Base-by-base conservation (phyloP, 2,329 filamentous ascomycete species). In the Pseudogymnoascus sp. region DNA sequence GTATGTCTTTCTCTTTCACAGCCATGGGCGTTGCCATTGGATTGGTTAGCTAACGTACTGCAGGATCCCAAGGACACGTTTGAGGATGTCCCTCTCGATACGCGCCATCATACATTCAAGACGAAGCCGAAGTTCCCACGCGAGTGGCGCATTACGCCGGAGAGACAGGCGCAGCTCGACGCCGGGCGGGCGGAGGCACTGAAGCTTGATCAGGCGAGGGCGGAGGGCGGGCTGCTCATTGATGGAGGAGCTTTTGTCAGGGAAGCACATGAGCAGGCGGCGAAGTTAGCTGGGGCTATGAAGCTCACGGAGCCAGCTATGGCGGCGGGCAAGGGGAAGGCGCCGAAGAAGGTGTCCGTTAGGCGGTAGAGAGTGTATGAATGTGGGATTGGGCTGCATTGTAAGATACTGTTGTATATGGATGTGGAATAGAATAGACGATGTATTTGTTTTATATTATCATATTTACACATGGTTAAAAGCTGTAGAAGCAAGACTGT, bases 11-110 rank as follows among this genome's bases (percentile, higher is more conserved):
- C 26, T 44, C n/a, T 60, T 31, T 53, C n/a, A 31, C 47, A 53
- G n/a, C 13, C 10, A 53, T 7, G n/a, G 10, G 47, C 17, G 7
- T 28, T 28, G 28, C 35, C 2, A 61, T 5, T 8, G 50, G 38
- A 23, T 23, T 44, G 11, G 21, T 19, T 9, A 19, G 38, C 67
- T 72, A 66, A 72, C 62, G 9, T 60, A 19, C 11, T 36, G 63
- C 74, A 87, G 80, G 88, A 96, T 72, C 80, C 83, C 23, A 83
- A 78, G 38, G 93, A 99, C 69, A 89, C 84, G 10, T 97, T 97
- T 71, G 87, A 87, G 68, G 95, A 99, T 74, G 78, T 99, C 31
- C 93, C 95, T 1, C 82, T 97, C 60, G 93, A 99, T 73, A 87
- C 91, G 65, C 83, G 95, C 70, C 93, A 97, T 76, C 87, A 93